phyloP scores from a whole-genome alignment of 768 basidiomycete species.

The Fistulinella prunicolor region DNA sequence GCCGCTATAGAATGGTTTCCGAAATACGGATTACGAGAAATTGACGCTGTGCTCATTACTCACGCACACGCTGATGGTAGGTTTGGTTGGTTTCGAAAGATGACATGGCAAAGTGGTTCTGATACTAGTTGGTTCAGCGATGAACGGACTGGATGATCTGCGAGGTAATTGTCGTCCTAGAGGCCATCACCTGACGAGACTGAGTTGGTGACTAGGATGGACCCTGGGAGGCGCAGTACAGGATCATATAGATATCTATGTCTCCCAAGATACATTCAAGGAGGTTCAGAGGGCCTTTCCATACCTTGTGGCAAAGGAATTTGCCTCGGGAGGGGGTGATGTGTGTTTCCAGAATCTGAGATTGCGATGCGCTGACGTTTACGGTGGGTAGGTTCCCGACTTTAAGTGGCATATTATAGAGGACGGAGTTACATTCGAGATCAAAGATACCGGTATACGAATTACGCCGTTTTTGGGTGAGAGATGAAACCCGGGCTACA shows the following conservation, averaged over 20 bases:
- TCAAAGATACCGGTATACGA: conserved; percentile 58
- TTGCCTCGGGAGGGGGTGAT: conserved; percentile 78
- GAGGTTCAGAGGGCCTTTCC: conserved; percentile 75
- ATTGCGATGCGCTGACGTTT: background rate
- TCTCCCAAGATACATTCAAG: conserved; percentile 58
- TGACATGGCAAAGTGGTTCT: background rate
- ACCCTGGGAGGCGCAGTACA: conserved; percentile 66
- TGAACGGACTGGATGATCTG: conserved; percentile 88
- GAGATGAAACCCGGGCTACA: conserved; percentile 10
- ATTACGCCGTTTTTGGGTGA: conserved; percentile 67
- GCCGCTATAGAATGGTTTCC: conserved; percentile 60
- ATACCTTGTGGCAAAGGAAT: conserved; percentile 73
- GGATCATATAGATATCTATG: conserved; percentile 69
- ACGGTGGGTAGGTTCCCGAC: conserved; percentile 60
- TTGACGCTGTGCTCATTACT: conserved; percentile 77
- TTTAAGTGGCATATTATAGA: conserved; percentile 82
- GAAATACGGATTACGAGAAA: conserved; percentile 65
- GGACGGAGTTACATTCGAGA: conserved; percentile 63
- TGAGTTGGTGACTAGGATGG: conserved; percentile 51
- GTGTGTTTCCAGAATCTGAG: conserved; percentile 40
- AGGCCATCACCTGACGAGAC: conserved; percentile 3
- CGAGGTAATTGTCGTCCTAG: conserved; percentile 48
- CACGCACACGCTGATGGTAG: conserved; percentile 84
- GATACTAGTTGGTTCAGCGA: conserved; percentile 44
- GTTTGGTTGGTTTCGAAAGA: conserved; percentile 1